These are phyloP conservation scores for Trebouxiophyceae sp. DNA, from an alignment of 163 green algal species.

Conservation along the genomic window DNA sequence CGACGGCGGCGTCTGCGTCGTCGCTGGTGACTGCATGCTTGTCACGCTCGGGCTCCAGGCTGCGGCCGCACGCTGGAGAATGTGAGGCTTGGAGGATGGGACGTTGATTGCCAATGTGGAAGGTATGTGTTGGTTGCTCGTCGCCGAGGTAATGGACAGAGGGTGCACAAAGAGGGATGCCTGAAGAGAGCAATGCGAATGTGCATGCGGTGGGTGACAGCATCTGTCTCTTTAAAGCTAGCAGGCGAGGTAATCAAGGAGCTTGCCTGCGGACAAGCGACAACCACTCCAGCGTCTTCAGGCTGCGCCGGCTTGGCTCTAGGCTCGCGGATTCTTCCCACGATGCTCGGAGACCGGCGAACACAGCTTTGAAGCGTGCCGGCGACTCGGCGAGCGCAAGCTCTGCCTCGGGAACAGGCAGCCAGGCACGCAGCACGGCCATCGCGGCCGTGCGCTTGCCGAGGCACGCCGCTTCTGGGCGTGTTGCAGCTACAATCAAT, in stretches of 20 bases:
- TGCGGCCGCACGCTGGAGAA: neutral
- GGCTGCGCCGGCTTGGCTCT: neutral
- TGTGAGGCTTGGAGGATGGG: neutral
- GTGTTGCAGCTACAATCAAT: too few species aligned
- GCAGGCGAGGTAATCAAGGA: neutral
- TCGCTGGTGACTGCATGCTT: slow-evolving; percentile 11
- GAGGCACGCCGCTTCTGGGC: neutral
- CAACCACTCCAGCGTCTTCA: slow-evolving; percentile 6
- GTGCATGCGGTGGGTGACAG: too few species aligned
- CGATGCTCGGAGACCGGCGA: neutral
- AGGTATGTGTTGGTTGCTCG: too few species aligned
- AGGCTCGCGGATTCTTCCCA: neutral
- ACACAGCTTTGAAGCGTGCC: neutral
- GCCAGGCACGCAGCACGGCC: neutral
- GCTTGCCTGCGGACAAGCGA: neutral
- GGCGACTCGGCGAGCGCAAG: neutral
- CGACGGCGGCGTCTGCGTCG: slow-evolving; percentile 7
- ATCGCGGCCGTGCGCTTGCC: neutral
- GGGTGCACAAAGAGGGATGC: too few species aligned
- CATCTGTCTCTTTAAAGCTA: too few species aligned
- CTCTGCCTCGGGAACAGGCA: neutral
- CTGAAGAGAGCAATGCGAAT: too few species aligned
- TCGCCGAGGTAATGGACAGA: too few species aligned
- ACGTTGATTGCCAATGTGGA: neutral
- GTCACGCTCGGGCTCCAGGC: neutral